Evolutionary conservation across 2,329 filamentous ascomycete genomes (phyloP).

Genomic region (Cladophialophora immunda): DNA sequence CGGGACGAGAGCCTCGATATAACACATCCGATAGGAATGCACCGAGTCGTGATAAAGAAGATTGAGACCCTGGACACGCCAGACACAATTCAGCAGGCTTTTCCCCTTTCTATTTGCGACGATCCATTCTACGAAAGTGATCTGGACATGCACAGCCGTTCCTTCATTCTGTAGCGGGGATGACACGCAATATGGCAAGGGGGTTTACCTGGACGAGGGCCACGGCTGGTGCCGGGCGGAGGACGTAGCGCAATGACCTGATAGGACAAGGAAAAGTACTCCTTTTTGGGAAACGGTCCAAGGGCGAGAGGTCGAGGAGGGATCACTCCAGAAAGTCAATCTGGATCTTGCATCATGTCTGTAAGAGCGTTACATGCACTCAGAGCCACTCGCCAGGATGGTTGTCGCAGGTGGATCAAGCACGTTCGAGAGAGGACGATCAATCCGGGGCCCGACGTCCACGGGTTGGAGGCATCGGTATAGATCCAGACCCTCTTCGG

Average conservation of each 20-base stretch:
- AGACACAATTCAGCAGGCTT: not conserved
- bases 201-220: not conserved
- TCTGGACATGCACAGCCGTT: not conserved
- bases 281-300: constrained; percentile 6
- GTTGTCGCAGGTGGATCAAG: constrained; percentile 68
- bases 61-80: not conserved
- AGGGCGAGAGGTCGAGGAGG: not conserved
- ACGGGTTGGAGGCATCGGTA: constrained; percentile 46
- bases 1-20: not conserved
- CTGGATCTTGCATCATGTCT: no score
- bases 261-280: constrained; percentile 9
- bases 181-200: not conserved
- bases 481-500: not conserved
- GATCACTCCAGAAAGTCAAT: constrained; percentile 63
- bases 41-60: not conserved
- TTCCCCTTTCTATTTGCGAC: not conserved
- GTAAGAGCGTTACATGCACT: no score
- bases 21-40: not conserved
- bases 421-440: constrained; percentile 52
- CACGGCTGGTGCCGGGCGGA: not conserved
- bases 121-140: not conserved
- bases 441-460: constrained; percentile 52
- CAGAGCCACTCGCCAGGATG: constrained; percentile 52
- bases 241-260: not conserved
- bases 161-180: not conserved